These are phyloP conservation scores for Arxiozyma telluris DNA, from an alignment of 1,139 yeast species.

Conservation along the genomic window DNA sequence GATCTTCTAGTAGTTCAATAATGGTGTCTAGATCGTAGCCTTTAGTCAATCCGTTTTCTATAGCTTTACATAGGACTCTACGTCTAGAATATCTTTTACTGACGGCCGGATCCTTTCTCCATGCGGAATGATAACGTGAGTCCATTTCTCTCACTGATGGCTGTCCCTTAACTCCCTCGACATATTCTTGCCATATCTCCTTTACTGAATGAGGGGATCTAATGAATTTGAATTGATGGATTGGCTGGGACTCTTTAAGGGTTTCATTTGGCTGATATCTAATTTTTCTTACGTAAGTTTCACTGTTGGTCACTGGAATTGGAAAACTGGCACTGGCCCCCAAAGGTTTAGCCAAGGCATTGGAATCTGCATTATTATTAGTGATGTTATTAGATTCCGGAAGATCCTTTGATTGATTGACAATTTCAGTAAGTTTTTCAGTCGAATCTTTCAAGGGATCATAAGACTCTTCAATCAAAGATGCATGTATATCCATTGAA, in stretches of 20 bases:
- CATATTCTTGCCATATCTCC: conserved; percentile 37
- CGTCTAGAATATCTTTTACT: conserved; percentile 35
- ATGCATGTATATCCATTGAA: neutral
- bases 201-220: conserved; percentile 35
- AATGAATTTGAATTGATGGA: conserved; percentile 29
- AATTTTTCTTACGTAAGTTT: neutral
- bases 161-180: conserved; percentile 32
- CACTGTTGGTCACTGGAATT: neutral
- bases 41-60: conserved; percentile 31
- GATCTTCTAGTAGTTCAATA: conserved; percentile 32
- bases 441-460: neutral
- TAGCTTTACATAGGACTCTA: conserved; percentile 34
- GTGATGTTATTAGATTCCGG: neutral
- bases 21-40: conserved; percentile 32
- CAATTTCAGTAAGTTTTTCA: neutral
- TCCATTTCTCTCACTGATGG: conserved; percentile 35
- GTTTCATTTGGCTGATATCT: neutral
- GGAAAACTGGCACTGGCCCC: neutral
- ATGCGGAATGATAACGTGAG: conserved; percentile 32
- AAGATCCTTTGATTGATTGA: neutral
- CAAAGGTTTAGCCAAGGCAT: neutral
- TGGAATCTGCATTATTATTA: neutral
- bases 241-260: conserved; percentile 15
- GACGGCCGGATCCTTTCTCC: conserved; percentile 37
- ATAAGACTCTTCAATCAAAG: neutral